phyloP scores from a whole-genome alignment of 2,329 filamentous ascomycete genomes.

The Penicillium sp. region DNA sequence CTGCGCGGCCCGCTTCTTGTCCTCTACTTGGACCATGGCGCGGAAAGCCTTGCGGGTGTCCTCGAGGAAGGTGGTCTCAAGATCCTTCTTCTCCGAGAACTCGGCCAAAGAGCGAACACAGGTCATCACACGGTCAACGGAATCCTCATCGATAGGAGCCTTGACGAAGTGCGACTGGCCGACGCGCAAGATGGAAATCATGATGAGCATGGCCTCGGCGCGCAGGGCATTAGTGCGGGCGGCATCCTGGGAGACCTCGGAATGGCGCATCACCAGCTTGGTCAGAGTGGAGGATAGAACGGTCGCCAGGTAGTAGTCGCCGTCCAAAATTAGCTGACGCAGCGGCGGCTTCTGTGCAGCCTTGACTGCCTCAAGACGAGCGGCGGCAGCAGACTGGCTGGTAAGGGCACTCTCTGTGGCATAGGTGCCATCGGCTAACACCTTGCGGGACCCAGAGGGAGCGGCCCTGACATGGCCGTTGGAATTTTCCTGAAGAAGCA shows the following conservation, averaged over 20 bases:
- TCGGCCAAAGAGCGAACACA: constrained; percentile 90
- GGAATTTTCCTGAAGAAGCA: constrained; percentile 60
- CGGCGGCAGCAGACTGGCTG: constrained; percentile 81
- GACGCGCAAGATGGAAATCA: constrained; percentile 97
- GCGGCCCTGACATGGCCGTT: constrained; percentile 78
- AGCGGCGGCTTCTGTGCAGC: constrained; percentile 93
- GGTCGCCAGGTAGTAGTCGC: constrained; percentile 92
- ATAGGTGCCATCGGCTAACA: constrained; percentile 94
- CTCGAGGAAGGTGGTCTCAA: constrained; percentile 87
- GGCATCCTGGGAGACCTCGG: constrained; percentile 80
- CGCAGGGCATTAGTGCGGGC: constrained; percentile 89
- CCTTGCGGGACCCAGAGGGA: constrained; percentile 80
- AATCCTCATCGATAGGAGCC: constrained; percentile 94
- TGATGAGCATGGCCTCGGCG: constrained; percentile 97
- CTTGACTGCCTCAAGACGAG: constrained; percentile 92
- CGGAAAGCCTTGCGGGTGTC: constrained; percentile 95
- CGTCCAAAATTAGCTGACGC: constrained; percentile 89
- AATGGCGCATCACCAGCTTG: constrained; percentile 96
- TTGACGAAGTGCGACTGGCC: constrained; percentile 99
- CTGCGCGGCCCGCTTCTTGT: constrained; percentile 95
- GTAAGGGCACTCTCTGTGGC: constrained; percentile 95
- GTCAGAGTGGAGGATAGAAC: constrained; percentile 94
- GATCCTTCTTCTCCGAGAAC: constrained; percentile 80
- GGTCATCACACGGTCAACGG: constrained; percentile 96
- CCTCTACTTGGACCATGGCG: constrained; percentile 93